Conservation (phyloP, 2,329 filamentous ascomycete genomes). For the Botrytis sinoallii region DNA sequence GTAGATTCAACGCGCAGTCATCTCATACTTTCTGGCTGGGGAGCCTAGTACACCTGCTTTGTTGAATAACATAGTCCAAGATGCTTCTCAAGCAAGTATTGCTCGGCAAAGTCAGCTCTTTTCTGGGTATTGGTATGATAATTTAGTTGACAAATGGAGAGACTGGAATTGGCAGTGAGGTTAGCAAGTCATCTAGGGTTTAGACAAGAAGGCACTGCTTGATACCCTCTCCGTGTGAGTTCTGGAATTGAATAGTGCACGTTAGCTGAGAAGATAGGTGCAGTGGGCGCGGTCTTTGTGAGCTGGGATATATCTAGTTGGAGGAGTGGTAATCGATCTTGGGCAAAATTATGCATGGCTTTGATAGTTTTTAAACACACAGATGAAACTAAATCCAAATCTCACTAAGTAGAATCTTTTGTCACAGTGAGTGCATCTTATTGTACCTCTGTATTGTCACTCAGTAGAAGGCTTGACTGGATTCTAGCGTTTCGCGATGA, state of each 20-base stretch:
- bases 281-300: no score
- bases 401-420: neutral
- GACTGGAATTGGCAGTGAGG: no score
- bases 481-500: neutral
- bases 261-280: no score
- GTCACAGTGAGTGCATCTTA: neutral
- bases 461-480: neutral
- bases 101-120: neutral
- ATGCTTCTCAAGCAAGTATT: neutral
- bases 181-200: neutral
- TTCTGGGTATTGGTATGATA: rapidly evolving
- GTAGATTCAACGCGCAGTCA: neutral
- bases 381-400: neutral
- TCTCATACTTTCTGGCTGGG: neutral
- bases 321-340: no score
- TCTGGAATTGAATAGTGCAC: no score
- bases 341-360: neutral
- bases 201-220: neutral
- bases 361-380: neutral
- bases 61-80: rapidly evolving
- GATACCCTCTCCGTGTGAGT: neutral
- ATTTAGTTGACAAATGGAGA: neutral
- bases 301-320: no score
- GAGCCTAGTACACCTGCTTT: neutral
- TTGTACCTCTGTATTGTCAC: neutral